Conservation (phyloP, 148 eudicot genomes). For the Mesembryanthemum crystallinum region DNA sequence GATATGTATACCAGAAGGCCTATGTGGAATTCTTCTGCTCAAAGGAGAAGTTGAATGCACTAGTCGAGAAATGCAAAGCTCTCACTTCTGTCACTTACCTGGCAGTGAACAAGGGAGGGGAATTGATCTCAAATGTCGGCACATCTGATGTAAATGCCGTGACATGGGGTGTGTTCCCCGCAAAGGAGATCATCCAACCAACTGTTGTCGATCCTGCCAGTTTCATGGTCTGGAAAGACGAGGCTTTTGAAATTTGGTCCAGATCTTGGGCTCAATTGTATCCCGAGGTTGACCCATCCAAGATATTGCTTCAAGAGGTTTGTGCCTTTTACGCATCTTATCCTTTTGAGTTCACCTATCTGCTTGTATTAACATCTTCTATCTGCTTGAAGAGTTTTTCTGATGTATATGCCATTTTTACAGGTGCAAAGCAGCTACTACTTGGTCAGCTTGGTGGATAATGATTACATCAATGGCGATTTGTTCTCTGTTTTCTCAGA, state of each 20-base stretch:
- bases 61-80: constrained; percentile 66
- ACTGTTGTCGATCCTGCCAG: constrained; percentile 88
- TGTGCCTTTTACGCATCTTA: constrained; percentile 7
- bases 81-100: constrained; percentile 66
- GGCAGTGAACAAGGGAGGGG: constrained; percentile 79
- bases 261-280: constrained; percentile 86
- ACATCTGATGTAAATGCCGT: constrained; percentile 75
- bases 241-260: constrained; percentile 91
- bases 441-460: constrained; percentile 49
- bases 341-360: background rate
- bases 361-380: background rate
- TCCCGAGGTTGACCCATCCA: constrained; percentile 70
- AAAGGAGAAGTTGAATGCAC: constrained; percentile 59
- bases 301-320: constrained; percentile 67
- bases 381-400: background rate
- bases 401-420: constrained; percentile 6
- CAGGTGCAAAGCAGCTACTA: constrained; percentile 49
- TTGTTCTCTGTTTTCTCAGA: constrained; percentile 35
- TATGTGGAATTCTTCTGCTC: constrained; percentile 91
- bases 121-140: constrained; percentile 52
- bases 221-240: constrained; percentile 88
- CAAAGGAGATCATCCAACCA: constrained; percentile 88
- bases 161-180: constrained; percentile 93
- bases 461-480: constrained; percentile 33
- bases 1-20: constrained; percentile 92